phyloP scores from a whole-genome alignment of 805 yeast species.

The Saccharomycopsis capsularis region DNA sequence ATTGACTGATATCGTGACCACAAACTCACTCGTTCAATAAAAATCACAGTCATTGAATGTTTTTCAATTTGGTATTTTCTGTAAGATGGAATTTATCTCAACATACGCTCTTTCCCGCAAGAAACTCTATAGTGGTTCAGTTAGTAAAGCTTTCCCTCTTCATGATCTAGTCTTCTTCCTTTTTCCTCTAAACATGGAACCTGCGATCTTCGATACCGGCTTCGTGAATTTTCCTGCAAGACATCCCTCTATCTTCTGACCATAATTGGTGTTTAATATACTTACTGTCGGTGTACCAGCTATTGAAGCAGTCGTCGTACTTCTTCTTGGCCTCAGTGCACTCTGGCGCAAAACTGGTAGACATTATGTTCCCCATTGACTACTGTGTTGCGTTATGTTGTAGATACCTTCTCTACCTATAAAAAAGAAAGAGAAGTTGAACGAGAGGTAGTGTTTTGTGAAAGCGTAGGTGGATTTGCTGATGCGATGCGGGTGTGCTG shows the following conservation, averaged over 20 bases:
- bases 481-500: too few species aligned
- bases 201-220: too few species aligned
- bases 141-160: slow-evolving; percentile 7
- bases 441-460: too few species aligned
- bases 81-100: too few species aligned
- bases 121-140: slow-evolving; percentile 28
- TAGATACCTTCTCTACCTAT: too few species aligned
- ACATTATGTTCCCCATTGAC: slow-evolving; percentile 64
- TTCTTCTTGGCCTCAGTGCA: slow-evolving; percentile 80
- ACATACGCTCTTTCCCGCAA: slow-evolving; percentile 43
- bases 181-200: not conserved
- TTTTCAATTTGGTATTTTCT: too few species aligned
- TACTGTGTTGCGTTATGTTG: not conserved
- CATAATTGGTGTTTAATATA: slow-evolving; percentile 16
- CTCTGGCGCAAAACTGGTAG: slow-evolving; percentile 93
- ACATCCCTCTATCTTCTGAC: not conserved
- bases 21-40: too few species aligned
- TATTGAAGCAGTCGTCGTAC: slow-evolving; percentile 90
- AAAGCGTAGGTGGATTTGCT: too few species aligned
- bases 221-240: slow-evolving; percentile 35
- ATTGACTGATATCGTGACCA: too few species aligned
- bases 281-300: slow-evolving; percentile 85
- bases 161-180: not conserved
- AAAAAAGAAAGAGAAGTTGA: not conserved
- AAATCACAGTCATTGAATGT: too few species aligned